These are phyloP conservation scores for Hygrophorus pudorinus DNA, from an alignment of 768 basidiomycete species.

Conservation along the genomic window DNA sequence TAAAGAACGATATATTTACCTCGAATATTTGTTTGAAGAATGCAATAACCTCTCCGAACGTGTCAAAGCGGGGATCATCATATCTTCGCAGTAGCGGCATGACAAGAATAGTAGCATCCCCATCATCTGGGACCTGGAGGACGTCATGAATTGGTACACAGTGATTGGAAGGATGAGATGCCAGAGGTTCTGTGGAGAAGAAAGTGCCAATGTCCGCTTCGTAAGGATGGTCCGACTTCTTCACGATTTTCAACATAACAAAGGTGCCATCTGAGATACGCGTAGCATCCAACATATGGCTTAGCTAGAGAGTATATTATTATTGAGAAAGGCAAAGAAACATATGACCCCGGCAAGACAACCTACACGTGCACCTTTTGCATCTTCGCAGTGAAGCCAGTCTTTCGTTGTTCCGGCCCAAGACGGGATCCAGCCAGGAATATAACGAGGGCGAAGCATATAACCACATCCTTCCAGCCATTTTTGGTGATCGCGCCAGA, in stretches of 20 bases:
- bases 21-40: slow-evolving; percentile 23
- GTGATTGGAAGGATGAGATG: slow-evolving; percentile 21
- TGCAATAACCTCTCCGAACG: slow-evolving; percentile 24
- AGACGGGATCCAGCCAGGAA: slow-evolving; percentile 23
- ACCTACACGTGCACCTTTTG: neutral
- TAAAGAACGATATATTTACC: slow-evolving; percentile 9
- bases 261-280: slow-evolving; percentile 17
- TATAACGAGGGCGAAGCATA: slow-evolving; percentile 21
- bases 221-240: slow-evolving; percentile 7
- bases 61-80: slow-evolving; percentile 21
- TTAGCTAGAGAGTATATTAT: neutral
- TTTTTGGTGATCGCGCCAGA: slow-evolving; percentile 18
- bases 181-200: slow-evolving; percentile 9
- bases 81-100: slow-evolving; percentile 19
- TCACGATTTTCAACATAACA: slow-evolving; percentile 22
- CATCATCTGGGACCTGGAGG: slow-evolving; percentile 14
- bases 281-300: slow-evolving; percentile 17
- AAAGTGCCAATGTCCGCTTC: slow-evolving; percentile 22
- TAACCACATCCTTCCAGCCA: slow-evolving; percentile 25
- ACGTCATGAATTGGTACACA: slow-evolving; percentile 21
- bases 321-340: neutral
- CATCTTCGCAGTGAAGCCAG: slow-evolving; percentile 7
- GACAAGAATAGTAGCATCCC: slow-evolving; percentile 12
- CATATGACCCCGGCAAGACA: neutral
- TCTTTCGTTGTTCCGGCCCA: slow-evolving; percentile 15